Conservation (phyloP, 78 protist genomes). For the Bodo saltans region DNA sequence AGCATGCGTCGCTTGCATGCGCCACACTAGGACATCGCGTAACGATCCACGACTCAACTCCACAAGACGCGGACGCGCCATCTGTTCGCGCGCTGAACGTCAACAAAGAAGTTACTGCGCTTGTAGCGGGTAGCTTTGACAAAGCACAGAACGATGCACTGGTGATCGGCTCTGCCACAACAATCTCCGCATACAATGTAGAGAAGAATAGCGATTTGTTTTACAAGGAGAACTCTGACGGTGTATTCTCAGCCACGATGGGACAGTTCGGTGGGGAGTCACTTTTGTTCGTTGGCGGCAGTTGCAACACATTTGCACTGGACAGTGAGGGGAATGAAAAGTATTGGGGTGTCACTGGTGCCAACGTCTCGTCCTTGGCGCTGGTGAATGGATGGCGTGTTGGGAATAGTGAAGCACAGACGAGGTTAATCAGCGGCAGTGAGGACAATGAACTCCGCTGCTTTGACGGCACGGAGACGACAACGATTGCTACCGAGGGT, state of each 20-base stretch:
- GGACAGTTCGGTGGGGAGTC: neutral
- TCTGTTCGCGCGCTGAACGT: too few relatives aligned
- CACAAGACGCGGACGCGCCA: too few relatives aligned
- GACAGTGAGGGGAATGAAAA: conserved; percentile 38
- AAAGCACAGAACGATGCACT: conserved; percentile 13
- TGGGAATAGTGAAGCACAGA: conserved; percentile 15
- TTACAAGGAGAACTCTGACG: conserved; percentile 52
- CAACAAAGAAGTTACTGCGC: conserved; percentile 31
- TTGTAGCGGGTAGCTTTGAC: conserved; percentile 9
- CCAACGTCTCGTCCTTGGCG: conserved; percentile 39
- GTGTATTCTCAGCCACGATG: neutral
- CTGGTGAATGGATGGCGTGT: conserved; percentile 12
- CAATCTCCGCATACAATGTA: conserved; percentile 40
- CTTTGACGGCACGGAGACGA: conserved; percentile 39
- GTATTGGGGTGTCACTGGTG: conserved; percentile 55
- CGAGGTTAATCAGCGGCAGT: conserved; percentile 17
- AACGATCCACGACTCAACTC: too few relatives aligned
- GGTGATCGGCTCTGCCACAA: conserved; percentile 47
- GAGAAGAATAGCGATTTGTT: conserved; percentile 41
- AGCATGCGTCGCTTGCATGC: neutral
- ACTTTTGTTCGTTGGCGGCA: conserved; percentile 49
- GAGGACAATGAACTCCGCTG: conserved; percentile 52
- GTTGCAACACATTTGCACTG: conserved; percentile 53
- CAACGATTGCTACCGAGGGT: conserved; percentile 35
- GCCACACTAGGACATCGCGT: too few relatives aligned